phyloP scores from a whole-genome alignment of 768 basidiomycete species.

The Ramaria rubella region DNA sequence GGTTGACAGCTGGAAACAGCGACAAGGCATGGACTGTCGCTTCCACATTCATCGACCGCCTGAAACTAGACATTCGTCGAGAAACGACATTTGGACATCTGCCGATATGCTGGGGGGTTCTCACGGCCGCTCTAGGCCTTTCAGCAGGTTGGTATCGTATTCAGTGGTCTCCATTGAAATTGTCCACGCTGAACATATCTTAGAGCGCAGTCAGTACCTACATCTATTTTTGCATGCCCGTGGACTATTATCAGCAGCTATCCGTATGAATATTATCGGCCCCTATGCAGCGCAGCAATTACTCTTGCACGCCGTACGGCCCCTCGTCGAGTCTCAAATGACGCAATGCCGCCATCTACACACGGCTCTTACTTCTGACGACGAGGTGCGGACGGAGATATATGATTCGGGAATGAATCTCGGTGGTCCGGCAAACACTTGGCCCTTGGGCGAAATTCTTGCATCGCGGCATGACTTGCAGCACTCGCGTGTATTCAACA shows the following conservation, averaged over 20 bases:
- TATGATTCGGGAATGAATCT: slow-evolving; percentile 17
- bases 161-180: background rate
- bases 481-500: slow-evolving; percentile 96
- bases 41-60: slow-evolving; percentile 46
- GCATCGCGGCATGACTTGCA: slow-evolving; percentile 87
- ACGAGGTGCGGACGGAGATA: background rate
- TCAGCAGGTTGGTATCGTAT: slow-evolving; percentile 50
- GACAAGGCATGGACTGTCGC: slow-evolving; percentile 20
- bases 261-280: slow-evolving; percentile 86
- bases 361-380: slow-evolving; percentile 34
- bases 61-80: slow-evolving; percentile 61
- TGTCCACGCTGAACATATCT: background rate
- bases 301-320: slow-evolving; percentile 64
- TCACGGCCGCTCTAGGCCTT: slow-evolving; percentile 72
- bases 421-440: slow-evolving; percentile 77
- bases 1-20: slow-evolving; percentile 16
- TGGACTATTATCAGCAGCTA: slow-evolving; percentile 82
- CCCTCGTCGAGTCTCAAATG: slow-evolving; percentile 54
- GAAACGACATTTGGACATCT: slow-evolving; percentile 75
- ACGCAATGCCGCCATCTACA: slow-evolving; percentile 39
- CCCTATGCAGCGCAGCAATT: slow-evolving; percentile 91
- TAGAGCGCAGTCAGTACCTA: slow-evolving; percentile 80
- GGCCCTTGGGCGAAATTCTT: slow-evolving; percentile 94
- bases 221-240: slow-evolving; percentile 92
- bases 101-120: slow-evolving; percentile 84